These are phyloP conservation scores for Rhynchospora breviuscula DNA, from an alignment of 176 grass and related monocot genomes.

Conservation along the genomic window DNA sequence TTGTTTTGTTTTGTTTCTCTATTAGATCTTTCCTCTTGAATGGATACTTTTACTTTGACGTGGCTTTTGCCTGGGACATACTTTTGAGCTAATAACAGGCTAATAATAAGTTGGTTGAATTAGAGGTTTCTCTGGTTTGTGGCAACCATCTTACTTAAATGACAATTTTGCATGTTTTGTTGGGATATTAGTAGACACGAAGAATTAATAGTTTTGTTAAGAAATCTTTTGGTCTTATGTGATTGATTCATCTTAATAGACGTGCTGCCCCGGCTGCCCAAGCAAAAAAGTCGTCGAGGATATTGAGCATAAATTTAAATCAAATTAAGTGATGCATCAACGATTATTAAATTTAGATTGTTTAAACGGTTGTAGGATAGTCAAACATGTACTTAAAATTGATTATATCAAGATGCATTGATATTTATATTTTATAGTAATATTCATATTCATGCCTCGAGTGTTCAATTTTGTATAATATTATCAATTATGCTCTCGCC, in stretches of 20 bases:
- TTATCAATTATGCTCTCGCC: neutral
- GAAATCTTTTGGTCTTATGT: neutral
- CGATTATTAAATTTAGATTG: neutral
- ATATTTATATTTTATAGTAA: neutral
- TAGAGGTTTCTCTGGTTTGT: neutral
- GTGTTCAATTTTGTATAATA: neutral
- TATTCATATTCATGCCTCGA: neutral
- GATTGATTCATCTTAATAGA: neutral
- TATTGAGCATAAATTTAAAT: neutral
- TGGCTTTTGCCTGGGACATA: slow-evolving; percentile 25
- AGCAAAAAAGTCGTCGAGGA: neutral
- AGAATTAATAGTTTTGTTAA: neutral
- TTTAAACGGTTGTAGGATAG: neutral
- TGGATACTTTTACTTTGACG: neutral
- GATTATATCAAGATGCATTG: neutral
- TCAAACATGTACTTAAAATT: neutral
- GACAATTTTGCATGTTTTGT: neutral
- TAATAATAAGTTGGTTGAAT: slow-evolving; percentile 21
- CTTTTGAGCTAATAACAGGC: slow-evolving; percentile 24
- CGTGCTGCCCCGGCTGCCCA: neutral
- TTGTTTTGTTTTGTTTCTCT: slow-evolving; percentile 24
- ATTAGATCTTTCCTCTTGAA: neutral
- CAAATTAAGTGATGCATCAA: neutral
- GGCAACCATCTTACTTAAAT: neutral
- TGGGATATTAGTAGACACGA: neutral